Evolutionary conservation across 1,284 basidiomycete genomes (phyloP), one percentile per base, ranked within the genome.

Genomic region (Rugosomyces carneus): DNA sequence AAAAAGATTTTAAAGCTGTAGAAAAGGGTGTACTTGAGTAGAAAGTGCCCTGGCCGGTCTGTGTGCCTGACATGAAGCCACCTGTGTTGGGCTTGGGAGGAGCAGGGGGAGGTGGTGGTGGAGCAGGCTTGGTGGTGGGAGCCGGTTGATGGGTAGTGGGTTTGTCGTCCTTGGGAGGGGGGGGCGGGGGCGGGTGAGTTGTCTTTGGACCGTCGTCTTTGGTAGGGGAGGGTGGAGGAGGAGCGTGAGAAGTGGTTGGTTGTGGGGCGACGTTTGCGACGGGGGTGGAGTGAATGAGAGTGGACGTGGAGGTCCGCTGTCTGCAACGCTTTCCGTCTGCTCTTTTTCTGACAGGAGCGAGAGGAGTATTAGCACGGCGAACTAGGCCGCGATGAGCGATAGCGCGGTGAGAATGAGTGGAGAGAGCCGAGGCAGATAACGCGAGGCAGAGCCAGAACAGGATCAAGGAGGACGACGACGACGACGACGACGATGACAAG

Each of bases 41-140:
- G 60, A 57, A 84, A 15, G 81, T 84, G 40, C 68, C 80, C 52
- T 81, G 59, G 18, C 82, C 82, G 2, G 50, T 54, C 51, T 81
- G 73, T 2, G 62, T 69, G 23, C 76, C 78, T 16, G 38, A 47
- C 59, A 80, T 51, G 59, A 64, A 79, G 53, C 63, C 47, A 43
- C 48, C 44, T 39, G 57, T 41, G 31, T 57, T 42, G 36, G 56
- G 40, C 49, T 39, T 50, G 44, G 34, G 46, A 23, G 47, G 55
- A 43, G 58, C 37, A 31, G 52, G 38, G 3, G 21, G 21, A 4
- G 21, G 21, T 7, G 57, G 51, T 21, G 60, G 45, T 4, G 61
- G 45, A 6, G 60, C 40, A 20, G 45, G 27, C 6, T 36, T 29
- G 10, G 40, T 35, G n/a, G 44, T 26, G 21, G 58, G 38, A 32